phyloP scores from a whole-genome alignment of 495 filamentous ascomycete species.

The Lepidopterella palustris region DNA sequence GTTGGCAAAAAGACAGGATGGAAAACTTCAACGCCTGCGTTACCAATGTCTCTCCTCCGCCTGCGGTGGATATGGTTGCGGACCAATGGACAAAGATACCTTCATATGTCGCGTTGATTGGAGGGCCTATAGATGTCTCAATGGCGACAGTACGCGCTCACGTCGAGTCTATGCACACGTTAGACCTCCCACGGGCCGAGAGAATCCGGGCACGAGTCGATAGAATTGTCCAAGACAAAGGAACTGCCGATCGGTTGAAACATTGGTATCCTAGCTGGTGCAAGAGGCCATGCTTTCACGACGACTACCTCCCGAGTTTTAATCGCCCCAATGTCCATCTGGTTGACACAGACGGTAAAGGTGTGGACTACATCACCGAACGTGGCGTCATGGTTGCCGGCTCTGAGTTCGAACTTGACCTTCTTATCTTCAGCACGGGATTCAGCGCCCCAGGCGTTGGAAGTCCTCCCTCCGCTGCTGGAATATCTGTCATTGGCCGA shows the following conservation, averaged over 20 bases:
- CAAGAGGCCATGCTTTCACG: constrained; percentile 39
- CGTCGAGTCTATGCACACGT: constrained; percentile 17
- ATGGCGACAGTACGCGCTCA: constrained; percentile 40
- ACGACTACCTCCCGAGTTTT: constrained; percentile 31
- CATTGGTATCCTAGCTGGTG: constrained; percentile 36
- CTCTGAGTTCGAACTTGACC: constrained; percentile 41
- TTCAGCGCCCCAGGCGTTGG: constrained; percentile 36
- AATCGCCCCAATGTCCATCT: constrained; percentile 35
- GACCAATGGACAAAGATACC: constrained; percentile 25
- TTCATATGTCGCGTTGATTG: constrained; percentile 34
- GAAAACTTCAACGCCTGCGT: constrained; percentile 26
- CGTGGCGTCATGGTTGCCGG: constrained; percentile 38
- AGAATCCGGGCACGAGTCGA: constrained; percentile 28
- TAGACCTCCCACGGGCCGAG: constrained; percentile 28
- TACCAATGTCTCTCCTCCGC: constrained; percentile 38
- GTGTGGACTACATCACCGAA: constrained; percentile 39
- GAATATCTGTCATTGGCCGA: constrained; percentile 40
- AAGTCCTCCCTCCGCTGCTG: constrained; percentile 35
- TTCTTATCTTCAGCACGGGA: constrained; percentile 47
- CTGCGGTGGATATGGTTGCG: constrained; percentile 29
- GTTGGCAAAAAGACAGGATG: constrained; percentile 28
- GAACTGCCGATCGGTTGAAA: constrained; percentile 28
- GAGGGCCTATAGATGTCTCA: constrained; percentile 29
- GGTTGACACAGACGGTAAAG: constrained; percentile 50
- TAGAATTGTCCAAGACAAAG: constrained; percentile 32